Conservation (phyloP, 2,329 filamentous ascomycete species). For the Talaromyces sp. region DNA sequence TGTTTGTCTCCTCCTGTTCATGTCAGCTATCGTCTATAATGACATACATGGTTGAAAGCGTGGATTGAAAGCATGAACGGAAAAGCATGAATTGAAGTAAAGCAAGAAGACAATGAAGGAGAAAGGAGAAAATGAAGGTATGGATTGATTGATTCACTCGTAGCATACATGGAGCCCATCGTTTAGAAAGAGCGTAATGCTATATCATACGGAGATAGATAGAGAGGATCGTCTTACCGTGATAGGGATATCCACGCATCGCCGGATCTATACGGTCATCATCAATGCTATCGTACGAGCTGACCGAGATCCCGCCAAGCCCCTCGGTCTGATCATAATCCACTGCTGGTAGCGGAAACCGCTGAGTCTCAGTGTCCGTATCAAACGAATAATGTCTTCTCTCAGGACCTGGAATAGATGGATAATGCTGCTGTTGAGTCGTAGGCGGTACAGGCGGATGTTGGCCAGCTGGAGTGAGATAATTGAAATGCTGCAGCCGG, state of each 20-base stretch:
- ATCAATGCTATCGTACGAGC: slow-evolving; percentile 42
- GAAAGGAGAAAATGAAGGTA: neutral
- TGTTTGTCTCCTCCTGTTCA: slow-evolving; percentile 33
- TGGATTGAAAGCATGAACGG: neutral
- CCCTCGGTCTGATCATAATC: slow-evolving; percentile 42
- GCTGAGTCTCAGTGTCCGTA: slow-evolving; percentile 25
- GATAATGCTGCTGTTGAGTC: slow-evolving; percentile 3
- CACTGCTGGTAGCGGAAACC: slow-evolving; percentile 28
- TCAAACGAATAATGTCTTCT: slow-evolving; percentile 39
- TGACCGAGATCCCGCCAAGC: slow-evolving; percentile 41
- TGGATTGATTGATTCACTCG: slow-evolving; percentile 4
- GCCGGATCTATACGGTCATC: slow-evolving; percentile 40
- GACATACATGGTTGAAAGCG: neutral
- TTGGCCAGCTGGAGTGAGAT: slow-evolving; percentile 6
- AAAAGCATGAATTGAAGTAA: neutral
- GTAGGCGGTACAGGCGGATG: neutral
- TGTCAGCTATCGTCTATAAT: slow-evolving; percentile 25
- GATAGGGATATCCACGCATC: slow-evolving; percentile 36
- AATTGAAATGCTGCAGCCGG: slow-evolving; percentile 19
- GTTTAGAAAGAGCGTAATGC: neutral
- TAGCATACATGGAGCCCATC: slow-evolving; percentile 1
- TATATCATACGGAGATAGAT: neutral
- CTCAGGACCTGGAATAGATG: neutral
- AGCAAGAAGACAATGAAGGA: neutral
- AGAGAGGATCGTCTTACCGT: slow-evolving; percentile 32